Base-by-base conservation (phyloP, 2,329 filamentous ascomycete genomes). In the Davidsoniella australis region DNA sequence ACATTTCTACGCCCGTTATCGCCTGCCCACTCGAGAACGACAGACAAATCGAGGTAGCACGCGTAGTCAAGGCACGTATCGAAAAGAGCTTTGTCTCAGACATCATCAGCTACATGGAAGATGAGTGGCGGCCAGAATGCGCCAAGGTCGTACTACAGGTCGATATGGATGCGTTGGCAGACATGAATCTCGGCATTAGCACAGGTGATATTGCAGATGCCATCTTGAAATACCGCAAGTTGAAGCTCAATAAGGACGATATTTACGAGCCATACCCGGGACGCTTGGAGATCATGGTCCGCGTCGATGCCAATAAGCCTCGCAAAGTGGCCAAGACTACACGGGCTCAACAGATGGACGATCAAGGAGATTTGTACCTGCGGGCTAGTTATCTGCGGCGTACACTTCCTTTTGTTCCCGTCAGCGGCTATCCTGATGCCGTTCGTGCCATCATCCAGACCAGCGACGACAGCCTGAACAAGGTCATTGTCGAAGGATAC, bases 61-160 rank as follows among this genome's bases (percentile, higher is more conserved):
- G 82, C 29, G 79, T 94, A 39, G 89, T 94, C 56, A 94, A 96
- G 64, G 86, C 81, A 14, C 79, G 88, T 42, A 93, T 98, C 50
- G 89, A 96, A 63, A 94, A 95, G 71, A 95, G 89, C 0, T 95
- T 80, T 58, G 69, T 98, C 10, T 77, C 80, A 16, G 91, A 98
- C 58, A 71, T 83, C 41, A 76, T 94, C 52, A 73, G 75, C 45
- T 91, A 78, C 57, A 76, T 95, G 29, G 86, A 94, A 59, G 87
- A 95, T 56, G 81, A 85, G 55, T 96, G 88, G 85, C 79, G 82
- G n/a, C 72, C 75, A 0, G 76, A 79, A 40, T 76, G 78, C 38
- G 80, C 82, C 38, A 87, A 82, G 56, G 74, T 98, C 51, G 80
- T 82, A 40, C 75, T 96, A 58, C 78, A 82, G 56, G 77, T 98